Conservation (phyloP, 441 rosid species). For the Euphorbia celastroides region DNA sequence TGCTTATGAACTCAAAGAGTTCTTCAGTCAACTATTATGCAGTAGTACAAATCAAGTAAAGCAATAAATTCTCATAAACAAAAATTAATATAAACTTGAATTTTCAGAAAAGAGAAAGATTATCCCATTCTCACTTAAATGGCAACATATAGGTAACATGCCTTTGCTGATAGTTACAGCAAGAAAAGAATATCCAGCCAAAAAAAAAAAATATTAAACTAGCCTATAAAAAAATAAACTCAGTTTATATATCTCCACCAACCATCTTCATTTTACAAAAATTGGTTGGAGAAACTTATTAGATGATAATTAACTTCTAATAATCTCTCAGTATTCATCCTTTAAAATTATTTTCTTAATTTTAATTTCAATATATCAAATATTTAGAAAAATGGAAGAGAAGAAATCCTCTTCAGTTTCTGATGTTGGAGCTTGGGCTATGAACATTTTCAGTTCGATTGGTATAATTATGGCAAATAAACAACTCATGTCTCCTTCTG, state of each 20-base stretch:
- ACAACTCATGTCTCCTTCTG: slow-evolving; percentile 77
- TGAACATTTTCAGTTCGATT: slow-evolving; percentile 77
- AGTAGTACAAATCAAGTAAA: slow-evolving; percentile 7
- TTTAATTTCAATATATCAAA: not conserved
- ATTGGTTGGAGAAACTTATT: not conserved
- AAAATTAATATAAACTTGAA: not conserved
- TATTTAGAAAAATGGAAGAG: slow-evolving; percentile 8
- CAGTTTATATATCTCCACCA: not conserved
- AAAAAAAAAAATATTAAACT: not conserved
- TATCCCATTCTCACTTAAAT: slow-evolving; percentile 15
- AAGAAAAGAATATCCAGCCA: slow-evolving; percentile 11
- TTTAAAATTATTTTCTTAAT: not conserved
- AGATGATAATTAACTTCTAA: not conserved
- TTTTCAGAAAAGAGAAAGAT: slow-evolving; percentile 17
- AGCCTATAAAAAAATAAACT: not conserved
- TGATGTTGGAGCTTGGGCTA: slow-evolving; percentile 80
- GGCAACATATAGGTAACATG: slow-evolving; percentile 22
- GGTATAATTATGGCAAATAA: slow-evolving; percentile 87
- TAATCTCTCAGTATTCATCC: not conserved
- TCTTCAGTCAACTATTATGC: not conserved
- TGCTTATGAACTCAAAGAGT: not conserved
- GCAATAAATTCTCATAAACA: not conserved
- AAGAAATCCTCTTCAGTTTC: slow-evolving; percentile 38
- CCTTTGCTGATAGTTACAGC: slow-evolving; percentile 16
- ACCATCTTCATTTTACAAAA: not conserved